Conservation (phyloP, 202 grass and related monocot genomes). For the Musa balbisiana region DNA sequence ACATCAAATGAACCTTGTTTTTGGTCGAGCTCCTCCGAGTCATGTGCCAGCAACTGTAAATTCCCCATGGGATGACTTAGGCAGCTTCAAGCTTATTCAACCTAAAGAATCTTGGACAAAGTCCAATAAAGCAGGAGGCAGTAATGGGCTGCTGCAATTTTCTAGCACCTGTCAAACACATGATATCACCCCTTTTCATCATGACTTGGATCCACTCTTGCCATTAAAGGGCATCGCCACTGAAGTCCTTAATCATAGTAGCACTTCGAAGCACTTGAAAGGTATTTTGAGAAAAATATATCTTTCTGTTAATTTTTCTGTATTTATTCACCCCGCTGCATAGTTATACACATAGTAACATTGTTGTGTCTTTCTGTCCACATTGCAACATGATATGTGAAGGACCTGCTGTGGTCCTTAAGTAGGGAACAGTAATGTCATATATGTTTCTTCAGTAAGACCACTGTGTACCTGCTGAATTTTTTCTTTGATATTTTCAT, state of each 20-base stretch:
- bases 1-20: constrained; percentile 1
- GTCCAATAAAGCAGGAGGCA: constrained; percentile 2
- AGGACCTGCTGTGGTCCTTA: neutral
- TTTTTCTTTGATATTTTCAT: too few relatives aligned
- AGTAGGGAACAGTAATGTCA: neutral
- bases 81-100: neutral
- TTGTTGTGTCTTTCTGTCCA: neutral
- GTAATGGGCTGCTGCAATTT: constrained; percentile 30
- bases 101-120: neutral
- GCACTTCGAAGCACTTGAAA: constrained; percentile 15
- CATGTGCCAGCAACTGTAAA: neutral
- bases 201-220: constrained; percentile 46
- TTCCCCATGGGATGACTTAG: constrained; percentile 1
- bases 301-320: neutral
- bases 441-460: neutral
- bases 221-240: constrained; percentile 44
- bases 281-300: neutral
- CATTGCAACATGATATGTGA: neutral
- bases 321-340: neutral
- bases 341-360: neutral
- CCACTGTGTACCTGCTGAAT: too few relatives aligned
- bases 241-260: constrained; percentile 28
- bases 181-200: constrained; percentile 31
- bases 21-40: neutral
- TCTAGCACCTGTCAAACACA: constrained; percentile 32